Evolutionary conservation across 75 land plant genomes (phyloP), one percentile per base, ranked within the genome.

Genomic region (Ceratopteris richardii): DNA sequence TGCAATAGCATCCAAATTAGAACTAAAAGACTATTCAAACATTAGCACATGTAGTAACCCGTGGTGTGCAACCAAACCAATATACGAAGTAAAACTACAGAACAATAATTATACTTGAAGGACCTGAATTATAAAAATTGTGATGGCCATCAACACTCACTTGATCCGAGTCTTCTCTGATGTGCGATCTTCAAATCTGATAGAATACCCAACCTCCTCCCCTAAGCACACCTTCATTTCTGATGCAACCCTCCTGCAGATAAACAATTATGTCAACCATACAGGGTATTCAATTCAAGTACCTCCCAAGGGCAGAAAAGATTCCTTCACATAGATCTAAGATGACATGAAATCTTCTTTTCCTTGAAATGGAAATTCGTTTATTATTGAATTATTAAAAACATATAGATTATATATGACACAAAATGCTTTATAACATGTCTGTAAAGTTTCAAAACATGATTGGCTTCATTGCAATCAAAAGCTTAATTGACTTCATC

Each of bases 151-250:
- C 21, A 29, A 27, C 57, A 18, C 31, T 65, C 80, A 91, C 98
- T 93, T 95, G 23, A 95, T 87, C 25, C 56, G 56, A 30, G 99
- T 95, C 43, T 61, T 85, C 18, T 65, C 69, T 36, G 99, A 90
- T 11, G 97, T 90, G 20, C 97, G 66, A 41, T 95, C 96, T 56
- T 95, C 99, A 77, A 95, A 95, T 28, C 99, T 75, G 21, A 95
- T 95, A 16, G 97, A 77, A 72, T 95, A 95, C 12, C 99, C 99
- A 24, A 90, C 99, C 67, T 95, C 99, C 20, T 90, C 86, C 13
- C 99, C 99, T 46, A 95, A 64, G 44, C 24, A 62, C 39, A 87
- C 99, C 54, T 82, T 86, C 59, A 90, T 75, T 62, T 95, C 99
- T 26, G 67, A 77, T n/a, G 99, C 84, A 55, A 95, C 99, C 20